Evolutionary conservation across 2,329 filamentous ascomycete species (phyloP).

Genomic region (Lanzia echinophila): DNA sequence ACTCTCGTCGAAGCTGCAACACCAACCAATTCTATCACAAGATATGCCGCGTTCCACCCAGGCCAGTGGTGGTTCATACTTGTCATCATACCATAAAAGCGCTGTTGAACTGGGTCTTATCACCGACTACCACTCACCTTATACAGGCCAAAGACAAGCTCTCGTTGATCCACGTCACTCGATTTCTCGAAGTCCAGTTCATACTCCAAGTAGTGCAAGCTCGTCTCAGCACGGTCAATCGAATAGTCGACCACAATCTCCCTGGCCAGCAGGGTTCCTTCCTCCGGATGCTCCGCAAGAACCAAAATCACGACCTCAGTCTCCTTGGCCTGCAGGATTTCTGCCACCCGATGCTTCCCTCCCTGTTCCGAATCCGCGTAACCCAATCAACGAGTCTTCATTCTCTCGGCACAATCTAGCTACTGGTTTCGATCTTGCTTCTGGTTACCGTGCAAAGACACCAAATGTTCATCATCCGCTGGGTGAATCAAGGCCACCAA

Average conservation of each 20-base stretch:
- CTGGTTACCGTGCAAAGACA: too few species aligned
- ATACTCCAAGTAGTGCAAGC: neutral
- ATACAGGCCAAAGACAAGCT: neutral
- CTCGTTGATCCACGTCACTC: neutral
- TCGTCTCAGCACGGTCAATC: neutral
- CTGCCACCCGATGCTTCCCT: neutral
- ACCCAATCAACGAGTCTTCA: neutral
- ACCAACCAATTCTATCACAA: too few species aligned
- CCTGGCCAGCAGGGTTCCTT: slow-evolving; percentile 7
- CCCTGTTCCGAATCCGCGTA: neutral
- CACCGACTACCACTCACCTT: neutral
- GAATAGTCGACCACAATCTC: neutral
- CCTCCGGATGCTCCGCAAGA: neutral
- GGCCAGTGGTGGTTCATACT: too few species aligned
- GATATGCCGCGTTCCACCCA: too few species aligned
- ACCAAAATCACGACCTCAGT: neutral
- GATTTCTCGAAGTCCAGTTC: neutral
- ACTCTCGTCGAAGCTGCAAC: too few species aligned
- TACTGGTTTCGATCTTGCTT: neutral
- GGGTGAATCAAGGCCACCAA: too few species aligned
- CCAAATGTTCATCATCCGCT: too few species aligned
- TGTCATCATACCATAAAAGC: too few species aligned
- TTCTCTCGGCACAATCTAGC: neutral
- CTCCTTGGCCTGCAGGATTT: slow-evolving; percentile 6
- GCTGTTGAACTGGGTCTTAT: too few species aligned